Evolutionary conservation across 2,329 filamentous ascomycete genomes (phyloP), one percentile per base, ranked within the genome.

Genomic region (Fusarium liriodendri): DNA sequence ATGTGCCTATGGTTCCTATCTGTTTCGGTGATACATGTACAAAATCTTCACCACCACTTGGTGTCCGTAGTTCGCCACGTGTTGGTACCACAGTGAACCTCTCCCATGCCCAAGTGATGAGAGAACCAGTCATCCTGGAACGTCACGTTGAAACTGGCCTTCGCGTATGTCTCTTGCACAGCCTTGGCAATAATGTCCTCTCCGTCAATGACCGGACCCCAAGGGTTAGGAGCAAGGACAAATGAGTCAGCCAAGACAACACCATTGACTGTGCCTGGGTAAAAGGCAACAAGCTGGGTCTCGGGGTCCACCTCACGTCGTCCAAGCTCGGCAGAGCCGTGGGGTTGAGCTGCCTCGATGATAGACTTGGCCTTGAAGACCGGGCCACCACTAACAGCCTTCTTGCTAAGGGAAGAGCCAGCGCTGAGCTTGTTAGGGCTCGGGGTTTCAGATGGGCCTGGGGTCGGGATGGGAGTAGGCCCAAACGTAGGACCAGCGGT

Each of bases 91-190:
- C 73, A 76, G 37, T 82, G 80, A 45, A 81, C 67, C 16, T 82
- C 80, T 4, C 80, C 80, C 4, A 47, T 32, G 0, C 18, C 0
- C 3, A 64, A 2, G 45, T 78, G 80, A 29, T 80, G 79, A 1
- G 75, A 74, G n/a, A 77, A 75, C 67, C 73, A 82, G 35, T 79
- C 76, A 20, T 82, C 79, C 7, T 79, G 69, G 10, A 66, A 81
- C 0, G 68, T 73, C 0, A 81, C 61, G 8, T 74, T 78, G 5
- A 66, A 74, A 0, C 72, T 70, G 1, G 62, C 79, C n/a, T 27
- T 66, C 0, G 64, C 67, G 59, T 82, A 81, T 2, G 71, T 75
- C 18, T 67, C 64, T 0, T 10, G 58, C 1, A 78, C 73, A 5
- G 70, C 76, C n/a, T 65, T 57, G 4, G 69, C 70, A 1, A 82